These are phyloP conservation scores for Choanephora cucurbitarum DNA, from an alignment of 371 early-diverging fungal genomes.

Conservation along the genomic window DNA sequence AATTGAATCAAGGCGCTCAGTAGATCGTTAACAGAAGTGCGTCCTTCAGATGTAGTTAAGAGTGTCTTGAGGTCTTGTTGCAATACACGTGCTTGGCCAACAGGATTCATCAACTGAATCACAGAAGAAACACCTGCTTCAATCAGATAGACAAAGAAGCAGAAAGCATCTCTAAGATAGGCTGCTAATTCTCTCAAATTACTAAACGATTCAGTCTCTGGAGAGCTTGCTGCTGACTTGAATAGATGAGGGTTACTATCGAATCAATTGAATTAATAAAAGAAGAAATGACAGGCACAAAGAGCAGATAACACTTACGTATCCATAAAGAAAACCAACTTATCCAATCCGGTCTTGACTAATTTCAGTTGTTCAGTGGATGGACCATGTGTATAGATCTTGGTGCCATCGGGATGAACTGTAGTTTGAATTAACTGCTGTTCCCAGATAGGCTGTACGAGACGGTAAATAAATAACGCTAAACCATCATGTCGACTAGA, in stretches of 20 bases:
- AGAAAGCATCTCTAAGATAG: slow-evolving; percentile 13
- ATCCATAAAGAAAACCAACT: slow-evolving; percentile 5
- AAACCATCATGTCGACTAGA: slow-evolving; percentile 78
- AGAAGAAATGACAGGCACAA: no score
- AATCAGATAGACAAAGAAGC: slow-evolving; percentile 18
- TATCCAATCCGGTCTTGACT: slow-evolving; percentile 4
- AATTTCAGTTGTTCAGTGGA: slow-evolving; percentile 5
- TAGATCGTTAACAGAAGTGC: slow-evolving; percentile 11
- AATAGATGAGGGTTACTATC: background rate
- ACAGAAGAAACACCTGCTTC: slow-evolving; percentile 13
- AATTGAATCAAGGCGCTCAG: slow-evolving; percentile 12
- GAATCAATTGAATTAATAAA: no score
- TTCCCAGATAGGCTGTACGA: slow-evolving; percentile 74
- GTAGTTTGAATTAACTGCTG: slow-evolving; percentile 50
- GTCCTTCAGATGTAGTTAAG: slow-evolving; percentile 18
- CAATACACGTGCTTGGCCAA: background rate
- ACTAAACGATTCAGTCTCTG: slow-evolving; percentile 7
- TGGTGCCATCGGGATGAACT: background rate
- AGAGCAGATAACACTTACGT: no score
- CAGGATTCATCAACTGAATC: slow-evolving; percentile 7
- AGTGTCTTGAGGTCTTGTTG: slow-evolving; percentile 5
- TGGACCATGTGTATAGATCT: background rate
- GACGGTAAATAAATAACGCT: slow-evolving; percentile 71
- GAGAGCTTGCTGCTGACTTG: background rate
- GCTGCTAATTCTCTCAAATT: slow-evolving; percentile 7